Conservation (phyloP, 2,329 filamentous ascomycete species). For the Venturia aucupariae region DNA sequence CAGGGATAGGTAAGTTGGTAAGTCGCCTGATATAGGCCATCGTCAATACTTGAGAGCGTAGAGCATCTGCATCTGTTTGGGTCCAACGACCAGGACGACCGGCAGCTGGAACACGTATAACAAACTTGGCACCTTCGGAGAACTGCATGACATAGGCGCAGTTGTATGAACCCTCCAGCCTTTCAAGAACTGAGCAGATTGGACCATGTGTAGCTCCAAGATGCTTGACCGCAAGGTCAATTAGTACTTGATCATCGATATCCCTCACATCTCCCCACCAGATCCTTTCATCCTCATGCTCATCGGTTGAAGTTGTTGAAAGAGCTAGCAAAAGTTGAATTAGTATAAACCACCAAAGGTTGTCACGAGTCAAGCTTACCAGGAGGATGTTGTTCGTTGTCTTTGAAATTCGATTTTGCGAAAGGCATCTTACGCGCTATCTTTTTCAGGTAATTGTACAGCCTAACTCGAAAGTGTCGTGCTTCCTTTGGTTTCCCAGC, state of each 20-base stretch:
- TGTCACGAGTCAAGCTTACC: neutral
- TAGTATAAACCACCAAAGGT: neutral
- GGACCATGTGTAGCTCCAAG: neutral
- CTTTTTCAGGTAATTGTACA: neutral
- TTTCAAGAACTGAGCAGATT: neutral
- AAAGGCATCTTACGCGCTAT: neutral
- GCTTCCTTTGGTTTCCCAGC: neutral
- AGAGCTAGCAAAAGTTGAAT: neutral
- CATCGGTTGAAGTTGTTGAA: neutral
- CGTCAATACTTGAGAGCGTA: constrained; percentile 7
- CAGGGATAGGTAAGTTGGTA: constrained; percentile 11
- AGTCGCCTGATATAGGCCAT: constrained; percentile 11
- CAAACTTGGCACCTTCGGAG: constrained; percentile 2
- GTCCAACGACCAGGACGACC: constrained; percentile 1
- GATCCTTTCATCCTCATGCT: neutral
- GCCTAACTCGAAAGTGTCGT: neutral
- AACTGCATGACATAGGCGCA: constrained; percentile 9
- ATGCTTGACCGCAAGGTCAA: constrained; percentile 3
- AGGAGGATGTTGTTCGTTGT: neutral
- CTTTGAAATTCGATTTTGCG: neutral
- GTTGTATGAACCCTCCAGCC: neutral
- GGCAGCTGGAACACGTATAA: neutral
- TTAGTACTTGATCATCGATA: neutral
- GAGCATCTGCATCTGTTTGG: constrained; percentile 1
- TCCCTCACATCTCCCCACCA: neutral